Evolutionary conservation across 2,329 filamentous ascomycete species (phyloP), one percentile per base, ranked within the genome.

Genomic region (Geosmithia putterillii): DNA sequence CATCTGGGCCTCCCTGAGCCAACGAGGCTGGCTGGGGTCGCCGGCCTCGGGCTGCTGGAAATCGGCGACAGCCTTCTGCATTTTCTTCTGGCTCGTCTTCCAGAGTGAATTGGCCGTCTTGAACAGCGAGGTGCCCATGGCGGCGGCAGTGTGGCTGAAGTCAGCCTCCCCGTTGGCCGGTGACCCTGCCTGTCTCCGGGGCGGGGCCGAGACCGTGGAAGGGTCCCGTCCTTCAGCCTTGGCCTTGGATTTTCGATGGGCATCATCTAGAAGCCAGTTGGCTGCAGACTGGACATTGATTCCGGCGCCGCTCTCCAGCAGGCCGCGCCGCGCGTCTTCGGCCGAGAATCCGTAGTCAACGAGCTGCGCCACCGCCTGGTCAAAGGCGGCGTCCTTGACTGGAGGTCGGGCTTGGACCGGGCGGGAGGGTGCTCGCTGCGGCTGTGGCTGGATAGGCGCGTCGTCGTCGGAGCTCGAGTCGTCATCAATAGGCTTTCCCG

Each of bases 61-160:
- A 15, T 98, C 92, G 8, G 88, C 81, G 28, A 96, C 85, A 4
- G 87, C 90, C 61, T 92, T 87, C 54, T 94, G 87, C 45, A 96
- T 76, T 58, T 86, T 89, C 63, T 95, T 98, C 56, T 89, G 86
- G 0, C 90, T 81, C 3, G 84, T 86, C 58, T 95, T 98, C 92
- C 92, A 98, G 1, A 96, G 65, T 1, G 86, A 90, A 51, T 94
- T 94, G 2, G 92, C 92, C 3, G 89, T 92, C 60, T 98, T 98
- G 60, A 96, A 80, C 12, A 98, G 63, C 48, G 75, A 94, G 38
- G 69, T 86, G 1, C 92, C 86, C 55, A 96, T 72, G 28, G 89
- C 83, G 6, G 86, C 79, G 2, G 90, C 90, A 38, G 83, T 74
- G 55, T 90, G 87, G 15, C 86, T 71, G 44, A 94, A 71, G 52